Conservation (phyloP, 2,329 filamentous ascomycete species). For the Berkeleyomyces basicola region DNA sequence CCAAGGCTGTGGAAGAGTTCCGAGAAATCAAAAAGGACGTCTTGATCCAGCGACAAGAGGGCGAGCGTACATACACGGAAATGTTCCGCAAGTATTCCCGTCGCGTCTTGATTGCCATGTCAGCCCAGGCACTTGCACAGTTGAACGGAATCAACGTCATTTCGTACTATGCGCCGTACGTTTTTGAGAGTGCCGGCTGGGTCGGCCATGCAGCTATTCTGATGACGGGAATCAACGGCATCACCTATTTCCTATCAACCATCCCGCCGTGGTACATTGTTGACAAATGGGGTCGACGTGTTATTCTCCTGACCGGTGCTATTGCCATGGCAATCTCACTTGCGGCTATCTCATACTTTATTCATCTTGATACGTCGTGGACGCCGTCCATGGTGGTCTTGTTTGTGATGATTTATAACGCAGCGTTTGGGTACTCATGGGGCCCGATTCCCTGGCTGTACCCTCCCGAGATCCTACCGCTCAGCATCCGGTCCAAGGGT, state of each 20-base stretch:
- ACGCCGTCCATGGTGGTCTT: constrained; percentile 78
- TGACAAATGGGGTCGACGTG: constrained; percentile 75
- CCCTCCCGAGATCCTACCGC: constrained; percentile 90
- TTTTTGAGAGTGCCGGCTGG: constrained; percentile 97
- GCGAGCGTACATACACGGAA: constrained; percentile 75
- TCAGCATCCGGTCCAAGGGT: constrained; percentile 93
- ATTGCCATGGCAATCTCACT: constrained; percentile 78
- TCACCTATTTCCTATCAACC: constrained; percentile 77
- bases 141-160: constrained; percentile 99
- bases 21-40: constrained; percentile 99
- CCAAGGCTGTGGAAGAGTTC: constrained; percentile 87
- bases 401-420: constrained; percentile 97
- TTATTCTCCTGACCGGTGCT: constrained; percentile 79
- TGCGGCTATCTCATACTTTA: constrained; percentile 85
- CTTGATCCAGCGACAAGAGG: constrained; percentile 80
- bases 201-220: constrained; percentile 74
- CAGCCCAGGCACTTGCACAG: constrained; percentile 85
- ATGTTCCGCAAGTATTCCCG: constrained; percentile 92
- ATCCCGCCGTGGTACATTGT: constrained; percentile 96
- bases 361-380: constrained; percentile 63
- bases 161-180: constrained; percentile 91
- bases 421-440: constrained; percentile 88
- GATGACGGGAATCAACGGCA: constrained; percentile 93
- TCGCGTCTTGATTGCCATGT: constrained; percentile 97
- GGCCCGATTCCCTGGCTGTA: constrained; percentile 97